Conservation (phyloP, 768 basidiomycete species). For the Leccinum subtestaceum region DNA sequence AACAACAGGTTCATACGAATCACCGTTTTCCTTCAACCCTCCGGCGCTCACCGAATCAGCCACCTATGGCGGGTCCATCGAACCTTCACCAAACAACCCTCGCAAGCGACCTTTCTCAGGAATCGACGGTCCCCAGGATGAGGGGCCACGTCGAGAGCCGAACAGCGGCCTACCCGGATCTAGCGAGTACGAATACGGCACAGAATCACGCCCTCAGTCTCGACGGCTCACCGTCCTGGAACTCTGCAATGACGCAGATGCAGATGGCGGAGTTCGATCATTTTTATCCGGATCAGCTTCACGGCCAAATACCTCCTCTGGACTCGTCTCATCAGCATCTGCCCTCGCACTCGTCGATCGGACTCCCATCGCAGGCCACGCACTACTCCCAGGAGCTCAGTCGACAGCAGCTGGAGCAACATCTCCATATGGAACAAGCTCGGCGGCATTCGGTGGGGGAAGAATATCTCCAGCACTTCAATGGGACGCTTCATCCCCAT, state of each 20-base stretch:
- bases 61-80: conserved; percentile 31
- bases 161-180: conserved; percentile 27
- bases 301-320: conserved; percentile 45
- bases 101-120: conserved; percentile 63
- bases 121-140: conserved; percentile 48
- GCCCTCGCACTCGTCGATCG: conserved; percentile 53
- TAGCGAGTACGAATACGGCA: conserved; percentile 61
- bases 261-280: conserved; percentile 44
- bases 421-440: conserved; percentile 34
- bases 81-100: conserved; percentile 42
- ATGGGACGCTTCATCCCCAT: conserved; percentile 33
- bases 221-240: conserved; percentile 83
- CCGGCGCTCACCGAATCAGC: conserved; percentile 46
- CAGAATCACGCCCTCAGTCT: conserved; percentile 75
- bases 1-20: conserved; percentile 44
- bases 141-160: conserved; percentile 40
- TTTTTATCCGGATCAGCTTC: conserved; percentile 42
- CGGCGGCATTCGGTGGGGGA: conserved; percentile 35
- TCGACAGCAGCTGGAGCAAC: conserved; percentile 42
- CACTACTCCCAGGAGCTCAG: conserved; percentile 50
- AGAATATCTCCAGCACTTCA: conserved; percentile 39
- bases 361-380: conserved; percentile 29
- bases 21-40: conserved; percentile 79
- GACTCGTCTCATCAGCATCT: conserved; percentile 46
- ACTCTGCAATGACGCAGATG: conserved; percentile 74